Conservation (phyloP, 1,284 basidiomycete species). For the Earliella scabrosa region DNA sequence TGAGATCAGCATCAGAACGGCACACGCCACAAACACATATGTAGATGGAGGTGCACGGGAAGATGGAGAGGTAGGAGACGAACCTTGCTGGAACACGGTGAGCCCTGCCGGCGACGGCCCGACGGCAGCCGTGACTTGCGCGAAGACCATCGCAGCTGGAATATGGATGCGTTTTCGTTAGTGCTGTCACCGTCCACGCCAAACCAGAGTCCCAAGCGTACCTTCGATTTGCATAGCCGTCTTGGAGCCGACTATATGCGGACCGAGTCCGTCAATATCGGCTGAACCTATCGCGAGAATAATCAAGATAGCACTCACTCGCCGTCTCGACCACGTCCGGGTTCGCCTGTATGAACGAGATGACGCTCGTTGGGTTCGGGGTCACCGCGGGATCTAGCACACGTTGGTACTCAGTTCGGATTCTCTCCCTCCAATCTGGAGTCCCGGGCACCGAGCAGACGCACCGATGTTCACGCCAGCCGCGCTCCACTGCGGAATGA, state of each 20-base stretch:
- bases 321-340: slow-evolving; percentile 1
- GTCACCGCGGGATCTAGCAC: slow-evolving; percentile 1
- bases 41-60: too few species aligned
- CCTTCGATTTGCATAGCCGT: slow-evolving; percentile 7
- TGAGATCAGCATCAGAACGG: too few species aligned
- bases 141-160: neutral
- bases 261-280: neutral
- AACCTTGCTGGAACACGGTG: neutral
- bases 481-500: neutral
- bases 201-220: neutral
- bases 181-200: too few species aligned
- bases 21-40: too few species aligned
- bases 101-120: neutral
- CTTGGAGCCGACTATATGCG: neutral
- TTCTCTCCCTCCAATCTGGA: too few species aligned
- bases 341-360: slow-evolving; percentile 12
- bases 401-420: too few species aligned
- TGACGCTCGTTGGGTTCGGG: neutral
- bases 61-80: too few species aligned
- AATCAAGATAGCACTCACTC: neutral
- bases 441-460: too few species aligned
- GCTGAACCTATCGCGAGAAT: too few species aligned
- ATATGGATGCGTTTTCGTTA: too few species aligned
- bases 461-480: slow-evolving; percentile 5
- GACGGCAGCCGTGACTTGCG: neutral